A percentile compares a stretch with the other conserved stretches of the same genome.
These are phyloP conservation scores for Vicia faba DNA, from an alignment of 306 rosid species.

Conservation along the genomic window DNA sequence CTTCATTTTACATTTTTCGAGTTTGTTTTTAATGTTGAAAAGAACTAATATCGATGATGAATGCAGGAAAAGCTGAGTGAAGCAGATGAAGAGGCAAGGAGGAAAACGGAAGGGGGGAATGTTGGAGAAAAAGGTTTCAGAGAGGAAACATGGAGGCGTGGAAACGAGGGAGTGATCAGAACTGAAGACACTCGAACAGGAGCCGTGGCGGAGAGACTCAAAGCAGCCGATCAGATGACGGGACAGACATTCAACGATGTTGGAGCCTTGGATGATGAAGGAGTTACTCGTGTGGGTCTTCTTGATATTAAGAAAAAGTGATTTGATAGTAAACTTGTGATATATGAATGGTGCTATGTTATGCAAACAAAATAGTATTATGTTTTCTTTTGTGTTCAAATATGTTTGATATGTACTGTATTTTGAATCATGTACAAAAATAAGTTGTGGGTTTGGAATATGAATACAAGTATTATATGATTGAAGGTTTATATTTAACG, in stretches of 20 bases:
- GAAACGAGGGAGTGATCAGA: slow-evolving; percentile 35
- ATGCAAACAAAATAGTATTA: no score
- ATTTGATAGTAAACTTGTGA: neutral
- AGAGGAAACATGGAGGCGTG: slow-evolving; percentile 5
- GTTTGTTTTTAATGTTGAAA: neutral
- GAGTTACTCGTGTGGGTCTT: slow-evolving; percentile 32
- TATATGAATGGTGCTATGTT: neutral
- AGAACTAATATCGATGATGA: slow-evolving; percentile 18
- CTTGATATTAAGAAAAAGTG: slow-evolving; percentile 28
- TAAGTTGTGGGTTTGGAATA: no score
- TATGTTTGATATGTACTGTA: no score
- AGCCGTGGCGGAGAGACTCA: slow-evolving; percentile 46
- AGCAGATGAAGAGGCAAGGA: slow-evolving; percentile 49
- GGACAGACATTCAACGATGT: slow-evolving; percentile 73
- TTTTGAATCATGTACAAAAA: no score
- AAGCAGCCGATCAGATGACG: slow-evolving; percentile 55
- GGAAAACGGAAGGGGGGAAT: slow-evolving; percentile 53
- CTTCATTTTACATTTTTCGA: neutral
- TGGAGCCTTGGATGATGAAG: slow-evolving; percentile 54
- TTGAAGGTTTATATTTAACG: no score
- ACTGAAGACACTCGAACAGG: slow-evolving; percentile 54
- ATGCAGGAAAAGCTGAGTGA: slow-evolving; percentile 65
- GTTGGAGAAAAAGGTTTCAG: slow-evolving; percentile 31
- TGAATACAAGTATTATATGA: no score
- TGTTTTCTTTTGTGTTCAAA: no score